A percentile compares a stretch with the other conserved stretches of the same genome.
Evolutionary conservation across 116 monocot species (phyloP).

Genomic region (Cymodocea nodosa): DNA sequence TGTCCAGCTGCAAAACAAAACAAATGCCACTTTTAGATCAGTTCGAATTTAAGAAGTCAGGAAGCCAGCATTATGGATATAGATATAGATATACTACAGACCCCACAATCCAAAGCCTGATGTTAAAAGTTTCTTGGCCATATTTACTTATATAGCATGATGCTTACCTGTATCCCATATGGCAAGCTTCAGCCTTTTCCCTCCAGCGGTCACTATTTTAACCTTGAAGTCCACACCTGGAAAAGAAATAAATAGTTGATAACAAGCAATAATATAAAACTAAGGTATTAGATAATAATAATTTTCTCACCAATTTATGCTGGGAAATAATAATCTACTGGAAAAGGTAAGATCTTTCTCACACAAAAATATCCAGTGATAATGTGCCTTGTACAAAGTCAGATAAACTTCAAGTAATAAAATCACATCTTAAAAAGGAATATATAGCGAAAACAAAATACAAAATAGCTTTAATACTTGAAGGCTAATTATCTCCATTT

Average conservation of each 20-base stretch:
- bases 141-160: conserved; percentile 8
- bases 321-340: too few species aligned
- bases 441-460: too few species aligned
- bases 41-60: too few species aligned
- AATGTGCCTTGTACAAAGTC: too few species aligned
- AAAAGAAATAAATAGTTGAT: background rate
- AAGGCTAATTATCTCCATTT: too few species aligned
- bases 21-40: background rate
- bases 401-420: too few species aligned
- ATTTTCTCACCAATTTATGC: background rate
- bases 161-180: conserved; percentile 95
- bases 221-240: conserved; percentile 97
- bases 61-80: too few species aligned
- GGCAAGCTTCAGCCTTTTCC: conserved; percentile 93
- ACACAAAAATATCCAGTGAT: too few species aligned
- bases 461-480: too few species aligned
- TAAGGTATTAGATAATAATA: background rate
- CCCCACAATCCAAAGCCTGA: background rate
- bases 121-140: background rate
- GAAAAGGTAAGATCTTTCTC: too few species aligned
- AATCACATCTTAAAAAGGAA: too few species aligned
- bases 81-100: too few species aligned
- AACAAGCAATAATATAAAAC: background rate
- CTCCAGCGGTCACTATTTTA: conserved; percentile 74
- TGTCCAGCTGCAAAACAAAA: conserved; percentile 73